Evolutionary conservation across 371 early-diverging fungal genomes (phyloP).

Genomic region (Mucor plumbeus): DNA sequence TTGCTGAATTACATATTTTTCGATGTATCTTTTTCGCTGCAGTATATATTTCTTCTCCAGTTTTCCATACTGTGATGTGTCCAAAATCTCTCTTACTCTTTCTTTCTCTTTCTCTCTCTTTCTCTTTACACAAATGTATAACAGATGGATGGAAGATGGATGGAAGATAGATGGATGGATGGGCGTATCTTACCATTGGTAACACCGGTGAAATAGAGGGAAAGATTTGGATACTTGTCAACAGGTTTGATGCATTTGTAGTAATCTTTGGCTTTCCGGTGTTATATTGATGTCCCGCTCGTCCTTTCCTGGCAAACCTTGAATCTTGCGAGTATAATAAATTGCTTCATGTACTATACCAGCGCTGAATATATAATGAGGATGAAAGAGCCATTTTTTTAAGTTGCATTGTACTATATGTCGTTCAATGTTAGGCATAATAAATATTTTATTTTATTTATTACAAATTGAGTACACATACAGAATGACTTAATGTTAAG

Average conservation of each 20-base stretch:
- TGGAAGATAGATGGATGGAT: slow-evolving; percentile 21
- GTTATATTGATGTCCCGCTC: background rate
- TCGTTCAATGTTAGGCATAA: too few species aligned
- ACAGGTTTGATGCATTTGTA: slow-evolving; percentile 18
- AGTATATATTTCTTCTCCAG: background rate
- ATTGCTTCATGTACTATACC: too few species aligned
- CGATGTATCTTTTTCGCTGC: too few species aligned
- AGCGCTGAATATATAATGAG: too few species aligned
- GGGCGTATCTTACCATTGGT: slow-evolving; percentile 28
- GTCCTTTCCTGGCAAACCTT: too few species aligned
- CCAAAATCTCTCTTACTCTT: too few species aligned
- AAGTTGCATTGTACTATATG: too few species aligned
- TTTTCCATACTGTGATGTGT: background rate
- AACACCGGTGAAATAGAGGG: slow-evolving; percentile 24
- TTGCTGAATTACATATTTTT: background rate
- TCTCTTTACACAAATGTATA: background rate
- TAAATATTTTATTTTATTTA: too few species aligned
- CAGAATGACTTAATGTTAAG: too few species aligned
- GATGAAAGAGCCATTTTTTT: too few species aligned
- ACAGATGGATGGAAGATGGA: slow-evolving; percentile 13
- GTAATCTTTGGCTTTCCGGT: background rate
- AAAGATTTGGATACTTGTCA: slow-evolving; percentile 12
- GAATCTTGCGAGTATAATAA: too few species aligned
- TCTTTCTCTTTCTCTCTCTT: background rate
- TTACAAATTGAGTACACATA: too few species aligned